Base-by-base conservation (phyloP, 2,329 filamentous ascomycete genomes). In the Phaeosphaeria sp. region DNA sequence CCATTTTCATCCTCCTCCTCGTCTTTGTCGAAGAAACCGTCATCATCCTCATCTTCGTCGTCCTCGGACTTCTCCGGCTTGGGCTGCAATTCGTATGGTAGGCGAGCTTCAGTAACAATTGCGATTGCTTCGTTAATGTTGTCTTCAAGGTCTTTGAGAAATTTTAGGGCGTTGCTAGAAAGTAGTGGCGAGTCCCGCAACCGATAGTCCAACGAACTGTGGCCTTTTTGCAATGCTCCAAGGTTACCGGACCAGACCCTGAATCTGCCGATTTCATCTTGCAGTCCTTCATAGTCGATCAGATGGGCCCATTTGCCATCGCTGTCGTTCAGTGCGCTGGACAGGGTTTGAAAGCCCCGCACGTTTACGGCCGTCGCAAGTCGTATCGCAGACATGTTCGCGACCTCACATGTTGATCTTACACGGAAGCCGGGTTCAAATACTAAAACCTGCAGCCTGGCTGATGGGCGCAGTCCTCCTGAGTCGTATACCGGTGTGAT, bases 261-360 rank as follows among this genome's bases (percentile, higher is more conserved):
- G 40, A 77, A 74, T 47, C 74, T 69, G n/a, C 74, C 74, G 42
- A 74, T 65, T 49, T 77, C 75, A 53, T 77, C 75, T 36, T 74
- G 67, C 15, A 77, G 67, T 17, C 64, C 66, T 30, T 73, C 73
- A 7, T 48, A 45, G 17, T 75, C 71, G 46, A 77, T 58, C 5
- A 57, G 48, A 40, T 64, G 30, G 5, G 53, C 17, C 53, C 63
- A 57, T 33, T 55, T 60, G 18, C 51, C 40, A 22, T 68, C 53
- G 54, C 52, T 63, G 4, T 55, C 53, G 49, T 39, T 49, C 7
- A 77, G 63, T 6, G 60, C 60, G 27, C 63, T 53, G 20, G 57
- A 53, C 27, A 77, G 61, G 11, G 36, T 55, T 20, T 73, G 69
- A 50, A 77, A 76, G 11, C 59, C 65, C 51, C 69, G 69, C 24